Evolutionary conservation across 768 basidiomycete genomes (phyloP), one percentile per base, ranked within the genome.

Genomic region (Pisolithus sp.): DNA sequence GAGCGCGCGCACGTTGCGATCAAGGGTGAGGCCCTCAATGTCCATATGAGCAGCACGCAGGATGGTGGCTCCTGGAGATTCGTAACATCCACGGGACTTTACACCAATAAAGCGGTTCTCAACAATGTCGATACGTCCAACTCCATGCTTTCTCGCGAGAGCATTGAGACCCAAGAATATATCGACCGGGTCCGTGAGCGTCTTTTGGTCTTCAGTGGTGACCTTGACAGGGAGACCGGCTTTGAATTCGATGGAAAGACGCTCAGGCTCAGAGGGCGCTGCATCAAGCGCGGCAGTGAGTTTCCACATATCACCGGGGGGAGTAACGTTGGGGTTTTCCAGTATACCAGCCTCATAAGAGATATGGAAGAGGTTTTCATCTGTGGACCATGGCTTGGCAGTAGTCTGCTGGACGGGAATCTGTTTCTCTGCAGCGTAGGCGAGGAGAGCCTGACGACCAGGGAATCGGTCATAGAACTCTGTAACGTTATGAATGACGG

Each of bases 101-200:
- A 99, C 96, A 51, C 96, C 96, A 67, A 98, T 97, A 76, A 96
- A 99, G 49, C 96, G 82, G 77, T 99, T 99, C 76, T 99, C 95
- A 64, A 99, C 96, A 62, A 99, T 98, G 69, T 99, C 96, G 72
- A 97, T 89, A 53, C 96, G 83, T 26, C 96, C 95, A 57, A 99
- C 81, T 58, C 94, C 96, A 71, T 99, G 95, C 66, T 89, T 91
- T 58, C 95, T 79, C 34, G 88, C 96, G 54, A 97, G 83, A 1
- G 87, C 76, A 74, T 99, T 99, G 63, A 99, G 82, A 5, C 77
- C 78, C 57, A 87, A 71, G 84, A 98, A 98, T 64, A 99, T 86
- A 8, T 96, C 93, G 49, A 99, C 96, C 20, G 83, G 71, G 68
- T 97, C 94, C n/a, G 91, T 92, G 74, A 89, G 77, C 18, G 76